Base-by-base conservation (phyloP, 192 early-diverging fungal genomes). In the Coemansia sp. region DNA sequence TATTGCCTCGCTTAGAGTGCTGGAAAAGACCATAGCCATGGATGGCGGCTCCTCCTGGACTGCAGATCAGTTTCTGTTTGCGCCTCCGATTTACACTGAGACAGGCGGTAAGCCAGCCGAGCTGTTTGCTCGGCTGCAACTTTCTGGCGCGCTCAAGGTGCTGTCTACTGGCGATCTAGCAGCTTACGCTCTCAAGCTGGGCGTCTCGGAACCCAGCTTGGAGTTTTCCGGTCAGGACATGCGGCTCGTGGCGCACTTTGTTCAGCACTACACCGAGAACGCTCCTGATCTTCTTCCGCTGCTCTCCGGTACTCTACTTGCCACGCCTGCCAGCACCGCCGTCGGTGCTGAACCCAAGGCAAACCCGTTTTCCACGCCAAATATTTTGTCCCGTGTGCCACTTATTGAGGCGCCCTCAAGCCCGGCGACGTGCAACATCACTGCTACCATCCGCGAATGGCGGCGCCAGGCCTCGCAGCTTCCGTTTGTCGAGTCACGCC, bases 371-470 rank as follows among this genome's bases (percentile, higher is more conserved):
- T 46, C 43, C 11, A 44, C 55, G 7, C 65, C 72, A 18, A 70
- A 79, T 20, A 75, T 83, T 38, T 15, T 75, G 50, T 36, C 67
- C 22, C 52, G 60, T 33, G 57, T 73, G 50, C 76, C 70, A 16
- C 72, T 68, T 36, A 75, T 74, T 27, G 80, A 78, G 53, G 61
- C 70, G 2, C 71, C 67, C 57, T 55, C 39, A 68, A 74, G 44
- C 66, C 64, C 66, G 5, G 58, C 62, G 24, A 73, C 70, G 3
- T 83, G 72, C 68, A 43, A 79, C 38, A 52, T 83, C 9, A 31
- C 66, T 5, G 64, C 33, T 0, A 47, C 76, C 2, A 68, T 79
- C 33, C 49, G 46, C 7, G 62, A 69, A n/a, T 83, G 81, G 81
- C 69, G 70, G 39, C 81, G 76, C 15, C 68, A 65, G 20, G 61